These are phyloP conservation scores for Colletotrichum falcatum DNA, from an alignment of 2,329 filamentous ascomycete species.

Conservation along the genomic window DNA sequence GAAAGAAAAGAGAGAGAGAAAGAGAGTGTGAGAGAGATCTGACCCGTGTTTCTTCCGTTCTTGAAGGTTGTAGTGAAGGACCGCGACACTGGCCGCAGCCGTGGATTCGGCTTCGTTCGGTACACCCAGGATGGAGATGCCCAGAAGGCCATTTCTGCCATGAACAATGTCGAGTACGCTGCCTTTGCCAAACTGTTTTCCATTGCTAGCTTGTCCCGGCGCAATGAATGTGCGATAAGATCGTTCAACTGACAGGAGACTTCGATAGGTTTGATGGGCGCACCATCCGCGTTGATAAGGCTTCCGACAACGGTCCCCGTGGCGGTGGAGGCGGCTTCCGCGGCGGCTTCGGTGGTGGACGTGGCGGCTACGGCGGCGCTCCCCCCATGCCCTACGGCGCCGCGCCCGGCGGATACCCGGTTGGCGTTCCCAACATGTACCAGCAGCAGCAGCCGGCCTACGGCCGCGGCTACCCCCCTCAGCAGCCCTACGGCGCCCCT, in stretches of 20 bases:
- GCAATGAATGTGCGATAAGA: conserved; percentile 11
- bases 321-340: conserved; percentile 62
- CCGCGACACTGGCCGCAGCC: conserved; percentile 94
- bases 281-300: conserved; percentile 94
- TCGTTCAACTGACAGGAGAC: conserved; percentile 17
- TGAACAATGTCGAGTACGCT: conserved; percentile 92
- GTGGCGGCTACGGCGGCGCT: conserved; percentile 48
- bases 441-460: conserved; percentile 50
- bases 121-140: conserved; percentile 83
- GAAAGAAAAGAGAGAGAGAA: background rate
- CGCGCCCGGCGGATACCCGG: conserved; percentile 50
- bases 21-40: conserved; percentile 37
- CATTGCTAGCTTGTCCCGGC: conserved; percentile 43
- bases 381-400: conserved; percentile 50
- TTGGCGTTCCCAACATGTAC: conserved; percentile 53
- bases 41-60: conserved; percentile 36
- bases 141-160: conserved; percentile 78
- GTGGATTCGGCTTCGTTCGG: conserved; percentile 96
- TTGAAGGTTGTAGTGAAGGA: conserved; percentile 95
- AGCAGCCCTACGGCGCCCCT: conserved; percentile 50
- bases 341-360: conserved; percentile 53
- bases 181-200: conserved; percentile 38
- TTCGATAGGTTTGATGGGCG: conserved; percentile 88
- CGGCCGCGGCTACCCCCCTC: conserved; percentile 59
- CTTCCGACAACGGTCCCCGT: conserved; percentile 80